Percentiles rank a stretch among this genome's conserved stretches.
Conservation (phyloP, 345 rosid genomes). For the Rhodomyrtus tomentosa region DNA sequence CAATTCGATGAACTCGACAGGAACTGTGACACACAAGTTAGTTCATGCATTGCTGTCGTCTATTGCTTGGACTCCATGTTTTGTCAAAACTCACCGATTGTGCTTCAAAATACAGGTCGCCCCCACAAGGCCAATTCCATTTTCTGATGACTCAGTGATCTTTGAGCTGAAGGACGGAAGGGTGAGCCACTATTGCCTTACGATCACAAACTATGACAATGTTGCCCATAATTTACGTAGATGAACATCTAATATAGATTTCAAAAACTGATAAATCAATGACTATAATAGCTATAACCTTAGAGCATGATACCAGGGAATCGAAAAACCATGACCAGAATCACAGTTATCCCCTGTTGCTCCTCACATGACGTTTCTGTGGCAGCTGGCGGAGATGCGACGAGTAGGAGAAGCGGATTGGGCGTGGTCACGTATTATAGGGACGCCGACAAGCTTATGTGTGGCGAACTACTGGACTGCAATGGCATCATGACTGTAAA, state of each 20-base stretch:
- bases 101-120: slow-evolving; percentile 35
- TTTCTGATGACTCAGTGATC: slow-evolving; percentile 39
- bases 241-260: neutral
- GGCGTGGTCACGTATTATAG: slow-evolving; percentile 47
- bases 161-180: slow-evolving; percentile 64
- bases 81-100: neutral
- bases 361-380: slow-evolving; percentile 1
- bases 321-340: neutral
- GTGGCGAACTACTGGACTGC: slow-evolving; percentile 26
- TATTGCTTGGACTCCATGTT: neutral
- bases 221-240: neutral
- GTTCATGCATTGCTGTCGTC: neutral
- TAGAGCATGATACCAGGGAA: neutral
- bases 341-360: neutral
- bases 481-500: slow-evolving; percentile 20
- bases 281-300: neutral
- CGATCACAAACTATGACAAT: neutral
- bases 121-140: slow-evolving; percentile 47
- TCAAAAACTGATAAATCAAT: neutral
- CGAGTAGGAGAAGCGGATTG: slow-evolving; percentile 24
- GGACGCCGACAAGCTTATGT: slow-evolving; percentile 47
- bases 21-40: slow-evolving; percentile 1
- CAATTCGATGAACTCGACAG: slow-evolving; percentile 31
- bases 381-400: slow-evolving; percentile 53
- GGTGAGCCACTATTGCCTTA: slow-evolving; percentile 28